A percentile compares a stretch with the other conserved stretches of the same genome.
Conservation (phyloP, 2,329 filamentous ascomycete species). For the Cladophialophora exuberans region DNA sequence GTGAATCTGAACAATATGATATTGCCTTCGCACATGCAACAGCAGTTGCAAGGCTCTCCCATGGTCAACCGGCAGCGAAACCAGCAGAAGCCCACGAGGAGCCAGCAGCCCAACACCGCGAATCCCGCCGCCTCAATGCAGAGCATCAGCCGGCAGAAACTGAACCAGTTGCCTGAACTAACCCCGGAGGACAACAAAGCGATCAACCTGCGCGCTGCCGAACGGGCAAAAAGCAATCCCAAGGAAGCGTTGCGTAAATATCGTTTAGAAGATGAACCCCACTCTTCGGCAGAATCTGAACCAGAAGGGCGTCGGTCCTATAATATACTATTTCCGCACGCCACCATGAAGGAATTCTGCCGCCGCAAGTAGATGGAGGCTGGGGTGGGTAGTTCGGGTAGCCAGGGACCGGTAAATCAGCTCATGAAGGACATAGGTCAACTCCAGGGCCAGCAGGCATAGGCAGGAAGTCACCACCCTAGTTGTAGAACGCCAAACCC, state of each 20-base stretch:
- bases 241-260: conserved; percentile 51
- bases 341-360: conserved; percentile 51
- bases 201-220: conserved; percentile 52
- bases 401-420: conserved; percentile 18
- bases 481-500: too few species aligned
- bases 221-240: conserved; percentile 50
- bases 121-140: conserved; percentile 31
- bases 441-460: conserved; percentile 63
- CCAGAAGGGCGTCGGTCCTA: conserved; percentile 51
- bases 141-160: conserved; percentile 37
- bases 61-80: conserved; percentile 47
- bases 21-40: conserved; percentile 54
- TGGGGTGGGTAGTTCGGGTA: conserved; percentile 20
- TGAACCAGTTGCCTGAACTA: conserved; percentile 33
- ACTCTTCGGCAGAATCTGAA: conserved; percentile 53
- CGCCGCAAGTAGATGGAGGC: conserved; percentile 30
- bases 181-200: conserved; percentile 45
- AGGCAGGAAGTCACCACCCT: too few species aligned
- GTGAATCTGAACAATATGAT: conserved; percentile 36
- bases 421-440: conserved; percentile 55
- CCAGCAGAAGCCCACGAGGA: conserved; percentile 33
- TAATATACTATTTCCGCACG: conserved; percentile 55
- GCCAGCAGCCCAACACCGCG: conserved; percentile 28
- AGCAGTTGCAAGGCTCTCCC: conserved; percentile 52
- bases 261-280: conserved; percentile 51